Evolutionary conservation across 495 filamentous ascomycete species (phyloP), one percentile per base, ranked within the genome.

Genomic region (Recurvomyces mirabilis): DNA sequence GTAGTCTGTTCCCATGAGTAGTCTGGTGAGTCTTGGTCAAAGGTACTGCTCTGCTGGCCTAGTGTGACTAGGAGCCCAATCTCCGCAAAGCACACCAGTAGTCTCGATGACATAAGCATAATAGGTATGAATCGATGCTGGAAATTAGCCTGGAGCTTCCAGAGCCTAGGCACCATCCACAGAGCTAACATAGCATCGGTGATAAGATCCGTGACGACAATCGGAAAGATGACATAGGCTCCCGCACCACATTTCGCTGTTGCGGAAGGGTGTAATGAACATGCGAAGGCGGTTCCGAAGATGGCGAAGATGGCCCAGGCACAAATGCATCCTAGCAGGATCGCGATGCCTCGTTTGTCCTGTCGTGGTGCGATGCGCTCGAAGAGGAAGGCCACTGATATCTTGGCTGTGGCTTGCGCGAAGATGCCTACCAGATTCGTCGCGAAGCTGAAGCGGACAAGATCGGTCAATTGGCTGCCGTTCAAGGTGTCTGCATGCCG

Each of bases 131-230:
- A 26, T 7, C 43, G 33, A 15, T 46, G 32, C 20, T 39, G 7
- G 14, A 25, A 5, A 13, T 17, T 18, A 3, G 43, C 43, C 24
- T 46, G 34, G 5, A 46, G 34, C 21, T 39, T 46, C 33, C 34
- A 46, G 33, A 46, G 29, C 24, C 33, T 3, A 3, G 43, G 34
- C 13, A 46, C 26, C 43, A 46, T 46, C 43, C 43, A 46, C 13
- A 46, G 20, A 13, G 43, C 9, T 14, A 46, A 35, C 43, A 46
- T 38, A 12, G 24, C 22, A 32, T 46, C 43, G 1, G 43, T 39
- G 10, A 35, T 21, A 10, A 46, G 12, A 23, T 46, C 26, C 6
- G 15, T 20, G 14, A 18, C 33, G 19, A 46, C 17, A n/a, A 46
- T 28, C 14, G 22, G 22, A 19, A 38, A 46, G 12, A 14, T 24